Base-by-base conservation (phyloP, 768 basidiomycete species). In the Suillus occidentalis region DNA sequence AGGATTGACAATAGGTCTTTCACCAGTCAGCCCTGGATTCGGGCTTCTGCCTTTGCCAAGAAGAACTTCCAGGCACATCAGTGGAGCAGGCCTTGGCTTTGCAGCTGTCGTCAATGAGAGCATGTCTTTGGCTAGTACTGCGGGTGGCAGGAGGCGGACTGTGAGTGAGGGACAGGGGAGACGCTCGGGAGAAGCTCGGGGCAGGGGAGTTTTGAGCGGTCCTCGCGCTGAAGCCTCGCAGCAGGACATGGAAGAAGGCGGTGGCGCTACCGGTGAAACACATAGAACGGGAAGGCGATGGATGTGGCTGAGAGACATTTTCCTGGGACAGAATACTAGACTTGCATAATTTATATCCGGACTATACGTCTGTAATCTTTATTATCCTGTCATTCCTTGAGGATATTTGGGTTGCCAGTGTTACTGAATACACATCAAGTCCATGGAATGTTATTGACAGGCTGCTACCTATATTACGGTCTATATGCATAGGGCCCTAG, bases 11-110 rank as follows among this genome's bases (percentile, higher is more conserved):
- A 91, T 92, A 67, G 91, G 91, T 6, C 71, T 92, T 47, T 90
- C 89, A 31, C 88, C 91, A 18, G 77, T 89, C 62, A 90, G 89
- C 69, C 91, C 91, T 39, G 91, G 91, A n/a, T 92, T 92, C 69
- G 80, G 83, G n/a, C 82, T 90, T 55, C 79, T 86, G 61, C 89
- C 88, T 25, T 74, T 78, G 56, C 82, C 85, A 68, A 76, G 86
- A 69, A 76, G 84, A 67, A 63, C 49, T 28, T 40, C 66, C 4
- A 75, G 85, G 67, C 75, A 81, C 64, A 63, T 74, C 13, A 84
- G 80, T 67, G 80, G 78, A 28, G n/a, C 57, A 20, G 60, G 64
- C n/a, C 39, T 49, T 16, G 66, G 71, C 13, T 73, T 77, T 49
- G 74, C 71, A n/a, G 80, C 78, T 62, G 71, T 77, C 3, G 74